These are phyloP conservation scores for Backusella circina DNA, from an alignment of 192 early-diverging fungal species.

Conservation along the genomic window DNA sequence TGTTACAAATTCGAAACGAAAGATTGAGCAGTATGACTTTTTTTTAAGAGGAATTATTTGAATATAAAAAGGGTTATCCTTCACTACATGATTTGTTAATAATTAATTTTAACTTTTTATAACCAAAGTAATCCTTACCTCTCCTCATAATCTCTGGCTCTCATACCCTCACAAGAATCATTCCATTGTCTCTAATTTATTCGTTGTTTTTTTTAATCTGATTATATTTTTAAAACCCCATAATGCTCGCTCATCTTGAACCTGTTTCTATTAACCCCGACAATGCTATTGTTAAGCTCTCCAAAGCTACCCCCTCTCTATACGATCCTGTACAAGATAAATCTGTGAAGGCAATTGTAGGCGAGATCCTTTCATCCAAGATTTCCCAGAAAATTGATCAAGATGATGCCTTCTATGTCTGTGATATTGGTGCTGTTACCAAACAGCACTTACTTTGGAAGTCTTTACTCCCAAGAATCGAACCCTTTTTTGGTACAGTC, in stretches of 20 bases:
- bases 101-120: too few relatives aligned
- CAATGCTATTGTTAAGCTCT: neutral
- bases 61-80: too few relatives aligned
- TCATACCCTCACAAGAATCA: too few relatives aligned
- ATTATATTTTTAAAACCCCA: slow-evolving; percentile 1
- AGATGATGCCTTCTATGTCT: slow-evolving; percentile 94
- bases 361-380: slow-evolving; percentile 38
- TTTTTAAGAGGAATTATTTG: too few relatives aligned
- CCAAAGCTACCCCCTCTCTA: neutral
- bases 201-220: neutral
- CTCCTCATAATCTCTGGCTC: too few relatives aligned
- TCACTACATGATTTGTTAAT: too few relatives aligned
- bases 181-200: too few relatives aligned
- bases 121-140: too few relatives aligned
- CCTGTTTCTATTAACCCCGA: slow-evolving; percentile 11
- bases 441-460: slow-evolving; percentile 88
- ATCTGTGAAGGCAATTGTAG: slow-evolving; percentile 19
- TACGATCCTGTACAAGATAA: neutral
- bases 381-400: slow-evolving; percentile 46
- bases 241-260: slow-evolving; percentile 20
- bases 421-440: slow-evolving; percentile 87
- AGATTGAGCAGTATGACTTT: too few relatives aligned
- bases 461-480: slow-evolving; percentile 80
- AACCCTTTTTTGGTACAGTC: slow-evolving; percentile 91
- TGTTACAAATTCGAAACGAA: too few relatives aligned